Evolutionary conservation across 805 yeast genomes (phyloP).

Genomic region (Priceomyces carsonii): DNA sequence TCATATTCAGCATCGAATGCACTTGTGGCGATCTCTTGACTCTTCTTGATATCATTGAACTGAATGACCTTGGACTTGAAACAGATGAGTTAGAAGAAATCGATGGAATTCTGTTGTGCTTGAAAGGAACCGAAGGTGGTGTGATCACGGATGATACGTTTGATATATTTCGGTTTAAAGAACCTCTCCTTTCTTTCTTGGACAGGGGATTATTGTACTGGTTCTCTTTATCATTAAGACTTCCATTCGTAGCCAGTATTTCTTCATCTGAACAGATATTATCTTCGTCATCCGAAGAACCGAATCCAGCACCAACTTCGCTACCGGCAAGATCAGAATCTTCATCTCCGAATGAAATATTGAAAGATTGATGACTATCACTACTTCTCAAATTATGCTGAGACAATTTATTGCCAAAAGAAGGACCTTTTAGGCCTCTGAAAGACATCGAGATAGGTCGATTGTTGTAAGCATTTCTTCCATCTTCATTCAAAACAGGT

Average conservation of each 20-base stretch:
- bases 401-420: constrained; percentile 41
- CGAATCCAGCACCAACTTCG: constrained; percentile 43
- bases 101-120: constrained; percentile 33
- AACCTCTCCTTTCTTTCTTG: no score
- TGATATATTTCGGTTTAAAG: no score
- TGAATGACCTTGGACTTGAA: constrained; percentile 34
- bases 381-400: constrained; percentile 31
- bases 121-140: constrained; percentile 22
- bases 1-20: no score
- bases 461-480: constrained; percentile 13
- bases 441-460: constrained; percentile 56
- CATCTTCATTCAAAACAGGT: constrained; percentile 9
- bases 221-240: constrained; percentile 6
- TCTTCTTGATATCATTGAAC: constrained; percentile 29
- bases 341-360: constrained; percentile 36
- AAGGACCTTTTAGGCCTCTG: constrained; percentile 62
- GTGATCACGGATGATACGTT: no score
- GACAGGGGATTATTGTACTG: constrained; percentile 1
- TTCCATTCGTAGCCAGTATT: constrained; percentile 14
- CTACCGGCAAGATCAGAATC: constrained; percentile 23
- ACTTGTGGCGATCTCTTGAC: constrained; percentile 23
- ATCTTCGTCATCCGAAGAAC: constrained; percentile 27
- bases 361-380: constrained; percentile 43
- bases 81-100: constrained; percentile 22
- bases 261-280: no score